A percentile compares a stretch with the other conserved stretches of the same genome.
Evolutionary conservation across 2,329 filamentous ascomycete species (phyloP).

Genomic region (Epichloe elymi): DNA sequence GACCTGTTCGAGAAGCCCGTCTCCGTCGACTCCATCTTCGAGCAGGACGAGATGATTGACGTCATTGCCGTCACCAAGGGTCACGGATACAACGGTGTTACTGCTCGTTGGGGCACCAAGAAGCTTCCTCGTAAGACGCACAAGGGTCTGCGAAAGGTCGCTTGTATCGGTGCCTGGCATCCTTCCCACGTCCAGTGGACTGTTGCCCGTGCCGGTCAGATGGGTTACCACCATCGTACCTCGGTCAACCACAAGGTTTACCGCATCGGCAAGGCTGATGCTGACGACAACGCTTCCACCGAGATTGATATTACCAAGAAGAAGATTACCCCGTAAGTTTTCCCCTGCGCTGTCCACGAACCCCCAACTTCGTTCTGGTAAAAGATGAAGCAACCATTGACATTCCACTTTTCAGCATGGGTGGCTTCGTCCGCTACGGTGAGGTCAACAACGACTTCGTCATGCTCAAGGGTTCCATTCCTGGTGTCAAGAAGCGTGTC

Average conservation of each 20-base stretch:
- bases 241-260: slow-evolving; percentile 99
- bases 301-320: slow-evolving; percentile 98
- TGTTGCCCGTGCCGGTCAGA: slow-evolving; percentile 98
- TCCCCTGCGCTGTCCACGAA: neutral
- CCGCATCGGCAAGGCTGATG: slow-evolving; percentile 86
- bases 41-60: slow-evolving; percentile 99
- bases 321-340: slow-evolving; percentile 90
- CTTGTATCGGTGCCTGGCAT: slow-evolving; percentile 99
- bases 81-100: slow-evolving; percentile 97
- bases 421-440: slow-evolving; percentile 98
- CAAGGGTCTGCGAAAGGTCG: slow-evolving; percentile 99
- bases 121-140: slow-evolving; percentile 99
- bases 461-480: slow-evolving; percentile 94
- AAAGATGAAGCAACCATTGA: slow-evolving; percentile 4
- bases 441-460: slow-evolving; percentile 99
- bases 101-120: slow-evolving; percentile 98
- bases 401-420: slow-evolving; percentile 50
- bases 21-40: slow-evolving; percentile 84
- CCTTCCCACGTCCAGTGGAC: slow-evolving; percentile 99
- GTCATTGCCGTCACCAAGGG: slow-evolving; percentile 99
- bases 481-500: slow-evolving; percentile 98
- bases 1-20: slow-evolving; percentile 99
- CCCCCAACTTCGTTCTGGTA: neutral
- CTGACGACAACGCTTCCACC: slow-evolving; percentile 86
- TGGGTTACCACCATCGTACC: slow-evolving; percentile 99